phyloP scores from a whole-genome alignment of 2,329 filamentous ascomycete species.

The Fusarium sp. region DNA sequence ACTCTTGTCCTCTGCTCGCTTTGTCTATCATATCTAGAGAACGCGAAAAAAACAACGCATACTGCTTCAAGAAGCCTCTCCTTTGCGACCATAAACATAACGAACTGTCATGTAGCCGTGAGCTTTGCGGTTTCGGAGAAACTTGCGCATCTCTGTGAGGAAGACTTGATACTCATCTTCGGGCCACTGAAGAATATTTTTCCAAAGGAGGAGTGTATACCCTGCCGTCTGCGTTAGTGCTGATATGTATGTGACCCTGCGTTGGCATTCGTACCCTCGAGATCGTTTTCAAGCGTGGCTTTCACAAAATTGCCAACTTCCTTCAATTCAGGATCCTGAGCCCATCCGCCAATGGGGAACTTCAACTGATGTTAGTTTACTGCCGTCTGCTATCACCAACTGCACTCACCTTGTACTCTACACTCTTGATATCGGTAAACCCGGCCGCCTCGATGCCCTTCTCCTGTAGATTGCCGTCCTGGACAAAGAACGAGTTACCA shows the following conservation, averaged over 20 bases:
- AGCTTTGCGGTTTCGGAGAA: constrained; percentile 24
- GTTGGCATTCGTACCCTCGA: constrained; percentile 16
- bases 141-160: constrained; percentile 31
- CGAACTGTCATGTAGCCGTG: constrained; percentile 36
- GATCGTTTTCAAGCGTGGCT: constrained; percentile 37
- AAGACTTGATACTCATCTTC: constrained; percentile 37
- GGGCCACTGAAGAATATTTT: constrained; percentile 33
- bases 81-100: constrained; percentile 35
- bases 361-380: background rate
- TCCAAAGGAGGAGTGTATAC: constrained; percentile 34
- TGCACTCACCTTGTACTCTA: constrained; percentile 30
- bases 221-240: constrained; percentile 3
- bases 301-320: constrained; percentile 35
- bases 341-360: constrained; percentile 39
- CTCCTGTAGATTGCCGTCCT: constrained; percentile 20
- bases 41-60: too few species aligned
- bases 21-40: background rate
- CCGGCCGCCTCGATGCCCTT: constrained; percentile 32
- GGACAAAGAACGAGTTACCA: constrained; percentile 26
- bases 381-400: background rate
- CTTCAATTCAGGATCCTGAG: constrained; percentile 21
- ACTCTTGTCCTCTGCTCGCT: too few species aligned
- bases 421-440: constrained; percentile 29
- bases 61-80: background rate
- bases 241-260: rapidly evolving